Evolutionary conservation across 176 grass and related monocot genomes (phyloP).

Genomic region (Oryza longistaminata): DNA sequence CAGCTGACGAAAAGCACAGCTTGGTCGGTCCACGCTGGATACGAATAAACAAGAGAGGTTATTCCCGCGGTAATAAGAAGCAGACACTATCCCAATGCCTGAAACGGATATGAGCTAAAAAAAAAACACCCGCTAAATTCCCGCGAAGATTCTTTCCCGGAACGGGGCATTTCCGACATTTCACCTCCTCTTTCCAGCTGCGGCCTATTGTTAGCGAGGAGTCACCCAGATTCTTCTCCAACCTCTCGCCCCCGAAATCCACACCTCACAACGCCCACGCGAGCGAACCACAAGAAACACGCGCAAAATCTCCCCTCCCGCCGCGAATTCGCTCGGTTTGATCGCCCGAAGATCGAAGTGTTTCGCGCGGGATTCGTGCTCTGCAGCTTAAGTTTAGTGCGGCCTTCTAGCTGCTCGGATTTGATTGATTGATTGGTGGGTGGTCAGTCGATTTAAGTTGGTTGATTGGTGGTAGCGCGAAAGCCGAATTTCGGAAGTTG

Average conservation of each 20-base stretch:
- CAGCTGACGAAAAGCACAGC: too few species aligned
- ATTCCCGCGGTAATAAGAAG: background rate
- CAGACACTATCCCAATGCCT: constrained; percentile 34
- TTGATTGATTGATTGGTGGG: background rate
- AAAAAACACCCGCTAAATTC: background rate
- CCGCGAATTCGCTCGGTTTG: constrained; percentile 18
- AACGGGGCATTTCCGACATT: constrained; percentile 39
- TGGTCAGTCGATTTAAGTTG: background rate
- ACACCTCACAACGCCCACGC: constrained; percentile 22
- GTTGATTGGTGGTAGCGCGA: background rate
- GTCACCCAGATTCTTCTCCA: constrained; percentile 24
- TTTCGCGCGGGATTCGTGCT: constrained; percentile 23
- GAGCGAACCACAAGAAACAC: constrained; percentile 33
- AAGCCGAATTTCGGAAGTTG: background rate
- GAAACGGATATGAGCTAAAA: constrained; percentile 47
- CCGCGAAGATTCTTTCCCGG: constrained; percentile 3
- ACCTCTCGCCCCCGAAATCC: constrained; percentile 20
- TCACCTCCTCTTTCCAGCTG: background rate
- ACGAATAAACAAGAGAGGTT: background rate
- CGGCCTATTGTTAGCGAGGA: constrained; percentile 40
- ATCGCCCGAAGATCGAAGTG: background rate
- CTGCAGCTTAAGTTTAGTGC: background rate
- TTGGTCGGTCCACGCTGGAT: background rate
- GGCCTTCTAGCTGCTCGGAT: background rate
- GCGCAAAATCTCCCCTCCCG: background rate